phyloP scores from a whole-genome alignment of 306 rosid species.

The Fragaria vesca region DNA sequence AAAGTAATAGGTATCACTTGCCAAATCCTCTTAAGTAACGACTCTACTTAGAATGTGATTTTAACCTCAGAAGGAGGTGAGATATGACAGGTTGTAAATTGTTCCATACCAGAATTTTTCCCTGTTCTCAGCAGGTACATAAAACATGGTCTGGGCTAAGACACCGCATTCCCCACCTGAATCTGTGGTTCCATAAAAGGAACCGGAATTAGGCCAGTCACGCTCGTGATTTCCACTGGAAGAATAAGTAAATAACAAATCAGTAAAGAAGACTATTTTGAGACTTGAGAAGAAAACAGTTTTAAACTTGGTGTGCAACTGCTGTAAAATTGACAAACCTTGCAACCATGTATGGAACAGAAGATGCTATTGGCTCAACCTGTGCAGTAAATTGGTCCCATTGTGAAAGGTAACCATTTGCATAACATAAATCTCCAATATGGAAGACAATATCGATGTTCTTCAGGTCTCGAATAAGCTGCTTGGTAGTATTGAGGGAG shows the following conservation, averaged over 20 bases:
- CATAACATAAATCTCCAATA: conserved; percentile 90
- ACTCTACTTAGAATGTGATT: neutral
- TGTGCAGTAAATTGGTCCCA: conserved; percentile 97
- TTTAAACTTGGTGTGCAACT: neutral
- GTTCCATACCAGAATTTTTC: conserved; percentile 71
- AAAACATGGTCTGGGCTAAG: conserved; percentile 77
- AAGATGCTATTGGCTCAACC: conserved; percentile 89
- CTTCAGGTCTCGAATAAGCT: conserved; percentile 66
- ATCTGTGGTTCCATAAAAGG: conserved; percentile 77
- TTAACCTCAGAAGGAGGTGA: neutral
- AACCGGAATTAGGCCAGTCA: conserved; percentile 90
- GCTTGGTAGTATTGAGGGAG: conserved; percentile 77
- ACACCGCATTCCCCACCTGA: conserved; percentile 99
- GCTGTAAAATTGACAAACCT: conserved; percentile 44
- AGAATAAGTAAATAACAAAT: conserved; percentile 14
- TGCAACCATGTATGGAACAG: conserved; percentile 88
- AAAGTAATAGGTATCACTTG: neutral
- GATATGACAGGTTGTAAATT: neutral
- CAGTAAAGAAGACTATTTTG: conserved; percentile 24
- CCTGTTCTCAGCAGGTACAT: conserved; percentile 85
- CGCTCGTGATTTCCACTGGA: conserved; percentile 95
- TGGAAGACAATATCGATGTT: conserved; percentile 82
- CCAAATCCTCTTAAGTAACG: neutral
- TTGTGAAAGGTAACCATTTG: conserved; percentile 90
- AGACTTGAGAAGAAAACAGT: neutral